These are phyloP conservation scores for Penicillium sp. DNA, from an alignment of 2,329 filamentous ascomycete genomes.

Conservation along the genomic window DNA sequence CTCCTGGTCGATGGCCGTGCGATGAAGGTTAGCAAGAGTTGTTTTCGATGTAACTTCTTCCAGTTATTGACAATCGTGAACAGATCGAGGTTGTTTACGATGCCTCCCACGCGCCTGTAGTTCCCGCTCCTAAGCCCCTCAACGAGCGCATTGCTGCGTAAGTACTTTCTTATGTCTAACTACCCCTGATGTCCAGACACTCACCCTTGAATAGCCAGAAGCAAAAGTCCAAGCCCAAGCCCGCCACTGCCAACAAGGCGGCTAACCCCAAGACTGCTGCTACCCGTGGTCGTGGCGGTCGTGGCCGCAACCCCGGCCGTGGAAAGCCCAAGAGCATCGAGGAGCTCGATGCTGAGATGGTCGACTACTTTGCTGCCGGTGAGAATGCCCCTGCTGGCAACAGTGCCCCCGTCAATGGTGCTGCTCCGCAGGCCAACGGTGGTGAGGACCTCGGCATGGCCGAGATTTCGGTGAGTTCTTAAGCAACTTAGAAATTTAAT, in stretches of 20 bases:
- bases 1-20: conserved; percentile 85
- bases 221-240: conserved; percentile 76
- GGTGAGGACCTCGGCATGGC: conserved; percentile 57
- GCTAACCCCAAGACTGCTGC: conserved; percentile 40
- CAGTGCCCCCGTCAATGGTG: conserved; percentile 47
- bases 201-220: conserved; percentile 28
- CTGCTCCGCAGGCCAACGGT: conserved; percentile 50
- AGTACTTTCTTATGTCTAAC: conserved; percentile 20
- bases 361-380: conserved; percentile 73
- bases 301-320: conserved; percentile 60
- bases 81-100: conserved; percentile 90
- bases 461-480: conserved; percentile 52
- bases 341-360: conserved; percentile 97
- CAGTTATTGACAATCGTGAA: conserved; percentile 1
- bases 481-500: too few species aligned
- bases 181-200: conserved; percentile 2
- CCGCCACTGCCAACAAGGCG: conserved; percentile 72
- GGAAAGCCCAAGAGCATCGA: conserved; percentile 85
- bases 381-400: conserved; percentile 41
- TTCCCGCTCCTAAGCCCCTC: conserved; percentile 69
- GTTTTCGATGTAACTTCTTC: conserved; percentile 12
- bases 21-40: conserved; percentile 68
- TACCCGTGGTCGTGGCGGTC: conserved; percentile 39
- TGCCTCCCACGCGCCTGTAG: conserved; percentile 67
- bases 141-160: conserved; percentile 80